Base-by-base conservation (phyloP, 139 green algal species). In the Diplosphaera chodatii region DNA sequence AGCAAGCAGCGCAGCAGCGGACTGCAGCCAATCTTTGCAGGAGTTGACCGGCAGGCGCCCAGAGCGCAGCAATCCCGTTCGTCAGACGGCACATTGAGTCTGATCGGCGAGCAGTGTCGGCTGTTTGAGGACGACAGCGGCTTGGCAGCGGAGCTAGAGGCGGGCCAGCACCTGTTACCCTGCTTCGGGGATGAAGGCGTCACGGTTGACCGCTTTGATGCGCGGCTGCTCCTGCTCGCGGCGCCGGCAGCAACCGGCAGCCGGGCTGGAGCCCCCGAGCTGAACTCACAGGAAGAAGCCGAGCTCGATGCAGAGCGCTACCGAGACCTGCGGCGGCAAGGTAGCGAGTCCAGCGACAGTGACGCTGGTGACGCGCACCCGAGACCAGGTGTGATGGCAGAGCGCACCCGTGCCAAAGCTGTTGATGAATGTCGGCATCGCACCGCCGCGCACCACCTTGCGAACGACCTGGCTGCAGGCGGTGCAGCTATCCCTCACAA, bases 291-390 rank as follows among this genome's bases (percentile, higher is more conserved):
- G 29, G 74, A 71, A 22, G 64, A 69, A 37, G 23, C 66, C 23
- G 55, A 64, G 59, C 70, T 81, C 1, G 76, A 81, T 15, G 63
- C 29, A 8, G 76, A 81, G 59, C 70, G 76, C 1, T 81, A 77
- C 59, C 32, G 66, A 25, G 79, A 84, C 40, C 55, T 84, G 25
- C 66, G 70, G 32, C 32, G 4, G 55, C 66, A 33, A 64, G 67
- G 69, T 67, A 59, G 34, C 31, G 66, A 22, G 37, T 6, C 10
- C 16, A 25, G 1, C 23, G 32, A 28, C 21, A 4, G 0, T 21
- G 64, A 69, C 18, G 31, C n/a, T 15, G 31, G 32, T 3, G 22
- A 55, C 16, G 64, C 31, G 0, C 31, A 20, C 20, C 1, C 21
- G 21, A 29, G 10, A 20, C 1, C 22, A 29, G 25, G 21, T 55